Base-by-base conservation (phyloP, 768 basidiomycete genomes). In the Lactifluus rugatus region DNA sequence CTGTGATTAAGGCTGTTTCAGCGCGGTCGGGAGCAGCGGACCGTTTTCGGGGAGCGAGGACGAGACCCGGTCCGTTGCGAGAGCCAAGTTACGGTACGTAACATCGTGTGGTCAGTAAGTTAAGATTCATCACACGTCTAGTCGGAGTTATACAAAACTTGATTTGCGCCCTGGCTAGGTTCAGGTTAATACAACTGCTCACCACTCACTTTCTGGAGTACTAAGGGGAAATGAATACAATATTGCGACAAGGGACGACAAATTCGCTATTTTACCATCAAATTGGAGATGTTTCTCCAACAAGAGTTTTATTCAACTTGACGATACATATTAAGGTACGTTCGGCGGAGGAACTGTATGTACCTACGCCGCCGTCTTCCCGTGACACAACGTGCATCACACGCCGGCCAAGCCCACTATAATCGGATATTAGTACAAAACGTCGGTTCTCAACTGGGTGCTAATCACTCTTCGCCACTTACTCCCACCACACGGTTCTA, bases 391-490 rank as follows among this genome's bases (percentile, higher is more conserved):
- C 48, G 41, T 37, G 53, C 3, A 13, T 16, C 41, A 37, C 47
- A 41, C 52, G 31, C 41, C 48, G 49, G 44, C 26, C 9, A n/a
- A 52, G 14, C 17, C 26, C 41, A 5, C 57, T 41, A 48, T 34
- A 58, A 41, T 25, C n/a, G 57, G 46, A 31, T 52, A 56, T 39
- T 13, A 49, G 52, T 48, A 36, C 57, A 54, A 54, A 21, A 3
- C 28, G 48, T 32, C 26, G 5, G n/a, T 23, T 28, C 28, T 53
- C 10, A 44, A 34, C 23, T 14, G 23, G 5, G 16, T 47, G 37
- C 25, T 31, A 25, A 23, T 14, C 49, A 19, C 49, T 26, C 41
- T 48, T 54, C 31, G 25, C 45, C 46, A 32, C 54, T 34, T 36
- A 37, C 57, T 45, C 53, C 45, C 55, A 21, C 45, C 34, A 23